phyloP scores from a whole-genome alignment of 2,329 filamentous ascomycete species.

The Fusarium aywerte region DNA sequence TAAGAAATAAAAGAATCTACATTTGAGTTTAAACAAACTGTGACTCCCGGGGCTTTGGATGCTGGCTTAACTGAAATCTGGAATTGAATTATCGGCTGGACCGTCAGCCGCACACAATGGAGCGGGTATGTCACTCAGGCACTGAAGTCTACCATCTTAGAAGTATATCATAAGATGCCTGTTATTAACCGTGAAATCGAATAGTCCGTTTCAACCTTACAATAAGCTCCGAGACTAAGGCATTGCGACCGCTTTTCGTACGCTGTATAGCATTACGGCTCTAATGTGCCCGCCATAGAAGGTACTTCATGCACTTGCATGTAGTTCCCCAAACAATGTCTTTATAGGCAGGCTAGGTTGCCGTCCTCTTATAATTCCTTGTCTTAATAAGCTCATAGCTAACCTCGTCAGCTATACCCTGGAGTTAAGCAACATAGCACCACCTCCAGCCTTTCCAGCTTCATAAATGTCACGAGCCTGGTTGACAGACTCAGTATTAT shows the following conservation, averaged over 20 bases:
- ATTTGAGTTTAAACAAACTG: no score
- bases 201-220: constrained; percentile 61
- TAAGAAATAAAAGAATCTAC: no score
- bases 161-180: no score
- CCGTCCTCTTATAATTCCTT: constrained; percentile 41
- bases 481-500: constrained; percentile 80
- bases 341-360: constrained; percentile 70
- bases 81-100: no score
- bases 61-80: no score
- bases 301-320: constrained; percentile 86
- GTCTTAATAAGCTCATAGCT: constrained; percentile 68
- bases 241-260: constrained; percentile 68
- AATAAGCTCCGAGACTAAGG: constrained; percentile 69
- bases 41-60: no score
- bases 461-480: constrained; percentile 64
- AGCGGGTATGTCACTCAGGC: no score
- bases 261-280: constrained; percentile 76
- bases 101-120: no score
- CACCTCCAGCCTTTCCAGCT: constrained; percentile 52
- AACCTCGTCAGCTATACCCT: constrained; percentile 96
- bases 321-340: constrained; percentile 76
- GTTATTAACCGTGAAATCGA: constrained; percentile 36
- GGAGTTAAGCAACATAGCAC: constrained; percentile 72
- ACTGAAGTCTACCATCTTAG: no score
- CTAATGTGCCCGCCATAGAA: constrained; percentile 71